Percentiles rank a stretch among this genome's conserved stretches.
Evolutionary conservation across 306 rosid genomes (phyloP).

Genomic region (Quercus parvula): DNA sequence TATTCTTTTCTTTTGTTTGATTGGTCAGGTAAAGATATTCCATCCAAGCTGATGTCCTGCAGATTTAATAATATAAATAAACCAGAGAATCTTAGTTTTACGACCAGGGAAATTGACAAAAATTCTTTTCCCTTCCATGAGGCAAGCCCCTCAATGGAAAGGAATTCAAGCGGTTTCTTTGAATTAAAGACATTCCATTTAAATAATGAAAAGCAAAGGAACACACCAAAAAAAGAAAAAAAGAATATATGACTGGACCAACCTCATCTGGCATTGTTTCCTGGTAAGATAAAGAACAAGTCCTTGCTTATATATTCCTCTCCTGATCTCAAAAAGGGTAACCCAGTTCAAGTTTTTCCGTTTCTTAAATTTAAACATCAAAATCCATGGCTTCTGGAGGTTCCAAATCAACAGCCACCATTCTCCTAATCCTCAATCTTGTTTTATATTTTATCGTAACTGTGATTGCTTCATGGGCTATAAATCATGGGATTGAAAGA

Average conservation of each 20-base stretch:
- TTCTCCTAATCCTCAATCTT: conserved; percentile 64
- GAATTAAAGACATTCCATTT: conserved; percentile 34
- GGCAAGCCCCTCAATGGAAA: conserved; percentile 46
- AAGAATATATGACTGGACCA: not conserved
- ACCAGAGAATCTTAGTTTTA: not conserved
- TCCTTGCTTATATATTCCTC: conserved; percentile 14
- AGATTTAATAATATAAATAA: not conserved
- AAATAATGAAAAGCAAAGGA: conserved; percentile 27
- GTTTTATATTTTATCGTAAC: conserved; percentile 56
- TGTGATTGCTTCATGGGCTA: conserved; percentile 80
- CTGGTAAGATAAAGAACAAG: conserved; percentile 9
- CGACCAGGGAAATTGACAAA: not conserved
- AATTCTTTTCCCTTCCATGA: conserved; percentile 41
- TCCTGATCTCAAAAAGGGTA: conserved; percentile 3
- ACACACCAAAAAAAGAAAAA: not conserved
- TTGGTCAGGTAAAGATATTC: conserved; percentile 12
- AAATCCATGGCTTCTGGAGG: conserved; percentile 62
- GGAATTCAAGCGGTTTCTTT: conserved; percentile 57
- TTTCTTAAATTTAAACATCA: conserved; percentile 15
- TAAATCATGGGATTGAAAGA: conserved; percentile 71
- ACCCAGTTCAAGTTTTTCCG: conserved; percentile 15
- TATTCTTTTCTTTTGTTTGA: conserved; percentile 19
- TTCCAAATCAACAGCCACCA: conserved; percentile 50
- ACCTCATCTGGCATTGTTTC: conserved; percentile 15
- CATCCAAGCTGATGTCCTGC: not conserved